Conservation (phyloP, 257 asterid genomes). For the Rhazya stricta region DNA sequence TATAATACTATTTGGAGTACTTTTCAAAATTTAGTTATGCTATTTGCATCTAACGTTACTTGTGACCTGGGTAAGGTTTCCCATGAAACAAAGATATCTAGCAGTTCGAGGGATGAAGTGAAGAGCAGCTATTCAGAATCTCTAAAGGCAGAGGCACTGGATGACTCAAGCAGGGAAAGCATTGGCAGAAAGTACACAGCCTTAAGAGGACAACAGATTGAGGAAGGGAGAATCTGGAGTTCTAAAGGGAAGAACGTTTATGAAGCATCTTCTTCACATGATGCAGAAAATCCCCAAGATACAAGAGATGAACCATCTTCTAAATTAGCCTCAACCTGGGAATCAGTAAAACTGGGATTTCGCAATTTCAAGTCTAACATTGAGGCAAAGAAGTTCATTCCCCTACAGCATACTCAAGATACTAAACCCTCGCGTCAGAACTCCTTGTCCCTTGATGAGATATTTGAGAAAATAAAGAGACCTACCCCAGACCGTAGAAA, state of each 20-base stretch:
- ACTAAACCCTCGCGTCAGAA: constrained; percentile 23
- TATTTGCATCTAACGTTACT: constrained; percentile 16
- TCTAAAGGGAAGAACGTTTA: constrained; percentile 21
- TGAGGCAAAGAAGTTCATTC: constrained; percentile 48
- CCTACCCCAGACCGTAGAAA: constrained; percentile 28
- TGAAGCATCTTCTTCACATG: constrained; percentile 11
- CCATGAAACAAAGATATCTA: constrained; percentile 29
- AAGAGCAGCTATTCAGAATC: constrained; percentile 25
- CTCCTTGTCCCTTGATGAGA: constrained; percentile 56
- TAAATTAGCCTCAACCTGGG: constrained; percentile 49
- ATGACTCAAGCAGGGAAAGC: constrained; percentile 21
- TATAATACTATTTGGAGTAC: neutral
- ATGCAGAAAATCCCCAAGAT: constrained; percentile 18
- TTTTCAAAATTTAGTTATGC: neutral
- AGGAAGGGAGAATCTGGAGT: constrained; percentile 20
- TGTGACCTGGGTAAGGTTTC: constrained; percentile 28
- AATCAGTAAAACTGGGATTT: constrained; percentile 52
- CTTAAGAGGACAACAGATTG: constrained; percentile 27
- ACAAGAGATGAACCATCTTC: constrained; percentile 30
- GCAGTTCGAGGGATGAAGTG: constrained; percentile 30
- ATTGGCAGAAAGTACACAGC: constrained; percentile 25
- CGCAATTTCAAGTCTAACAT: constrained; percentile 48
- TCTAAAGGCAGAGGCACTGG: constrained; percentile 16
- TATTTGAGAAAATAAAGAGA: constrained; percentile 50
- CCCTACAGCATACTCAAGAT: constrained; percentile 41